Percentiles rank a stretch among this genome's conserved stretches.
Conservation (phyloP, 345 rosid species). For the Lepidium sativum region DNA sequence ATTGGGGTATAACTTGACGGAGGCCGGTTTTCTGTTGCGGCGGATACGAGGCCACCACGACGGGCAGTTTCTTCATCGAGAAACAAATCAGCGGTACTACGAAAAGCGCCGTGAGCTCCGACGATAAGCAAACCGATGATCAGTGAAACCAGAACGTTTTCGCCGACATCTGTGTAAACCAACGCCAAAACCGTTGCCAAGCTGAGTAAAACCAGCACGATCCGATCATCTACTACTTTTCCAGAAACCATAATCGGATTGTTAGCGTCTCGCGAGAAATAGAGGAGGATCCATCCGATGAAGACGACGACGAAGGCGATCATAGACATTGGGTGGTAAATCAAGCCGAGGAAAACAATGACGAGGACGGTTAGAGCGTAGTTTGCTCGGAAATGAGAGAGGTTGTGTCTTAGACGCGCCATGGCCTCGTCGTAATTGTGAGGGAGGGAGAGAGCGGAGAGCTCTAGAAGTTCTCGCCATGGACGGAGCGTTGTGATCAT, state of each 20-base stretch:
- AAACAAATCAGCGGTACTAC: constrained; percentile 64
- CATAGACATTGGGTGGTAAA: constrained; percentile 79
- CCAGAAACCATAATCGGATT: constrained; percentile 46
- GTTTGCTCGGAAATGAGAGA: constrained; percentile 62
- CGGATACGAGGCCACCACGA: constrained; percentile 55
- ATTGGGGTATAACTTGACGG: constrained; percentile 47
- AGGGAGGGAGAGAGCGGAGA: constrained; percentile 52
- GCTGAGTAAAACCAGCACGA: constrained; percentile 42
- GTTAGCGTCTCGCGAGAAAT: constrained; percentile 49
- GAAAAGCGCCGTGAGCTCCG: constrained; percentile 56
- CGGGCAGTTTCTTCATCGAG: constrained; percentile 54
- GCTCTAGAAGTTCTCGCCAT: constrained; percentile 54
- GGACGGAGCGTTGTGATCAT: constrained; percentile 62
- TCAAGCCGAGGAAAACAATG: constrained; percentile 57
- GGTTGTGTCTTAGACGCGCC: constrained; percentile 44
- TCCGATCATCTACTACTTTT: constrained; percentile 44
- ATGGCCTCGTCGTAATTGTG: constrained; percentile 44
- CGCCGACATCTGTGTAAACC: constrained; percentile 70
- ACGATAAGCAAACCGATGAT: constrained; percentile 46
- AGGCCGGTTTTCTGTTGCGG: constrained; percentile 43
- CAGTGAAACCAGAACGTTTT: constrained; percentile 60
- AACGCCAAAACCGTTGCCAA: constrained; percentile 55
- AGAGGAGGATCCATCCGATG: constrained; percentile 67
- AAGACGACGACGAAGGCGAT: constrained; percentile 52
- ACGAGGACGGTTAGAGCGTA: constrained; percentile 50